phyloP scores from a whole-genome alignment of 768 basidiomycete genomes.

The Agrocybe pediades region DNA sequence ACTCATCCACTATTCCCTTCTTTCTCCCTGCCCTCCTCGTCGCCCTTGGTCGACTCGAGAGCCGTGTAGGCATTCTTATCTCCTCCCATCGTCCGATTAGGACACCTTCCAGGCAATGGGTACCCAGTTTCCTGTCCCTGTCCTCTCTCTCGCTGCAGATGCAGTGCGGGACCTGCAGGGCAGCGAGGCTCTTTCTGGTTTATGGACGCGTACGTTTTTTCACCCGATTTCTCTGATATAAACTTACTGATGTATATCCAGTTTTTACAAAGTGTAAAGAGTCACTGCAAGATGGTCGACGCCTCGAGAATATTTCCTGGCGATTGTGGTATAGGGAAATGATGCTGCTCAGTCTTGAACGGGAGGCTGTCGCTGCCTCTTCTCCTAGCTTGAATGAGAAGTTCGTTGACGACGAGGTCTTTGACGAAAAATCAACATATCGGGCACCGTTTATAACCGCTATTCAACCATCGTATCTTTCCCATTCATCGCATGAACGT shows the following conservation, averaged over 20 bases:
- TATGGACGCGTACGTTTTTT: conserved; percentile 64
- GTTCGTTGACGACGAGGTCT: neutral
- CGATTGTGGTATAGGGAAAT: conserved; percentile 78
- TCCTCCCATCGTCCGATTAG: conserved; percentile 1
- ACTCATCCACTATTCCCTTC: neutral
- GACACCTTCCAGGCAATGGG: conserved; percentile 6
- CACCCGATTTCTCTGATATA: neutral
- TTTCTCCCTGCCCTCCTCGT: neutral
- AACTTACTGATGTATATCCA: conserved; percentile 25
- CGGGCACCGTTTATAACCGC: neutral
- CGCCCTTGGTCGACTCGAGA: neutral
- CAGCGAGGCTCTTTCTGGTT: conserved; percentile 61
- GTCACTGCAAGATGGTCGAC: conserved; percentile 74
- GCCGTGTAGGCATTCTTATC: too few relatives aligned
- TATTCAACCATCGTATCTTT: conserved; percentile 1
- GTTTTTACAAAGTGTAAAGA: conserved; percentile 87
- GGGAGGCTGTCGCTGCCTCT: conserved; percentile 7
- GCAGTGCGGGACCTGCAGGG: conserved; percentile 70
- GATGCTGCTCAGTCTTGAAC: conserved; percentile 33
- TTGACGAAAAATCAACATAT: conserved; percentile 8
- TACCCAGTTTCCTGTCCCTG: conserved; percentile 54
- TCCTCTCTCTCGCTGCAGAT: conserved; percentile 67
- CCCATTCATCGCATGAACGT: neutral
- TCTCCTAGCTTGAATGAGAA: conserved; percentile 1
- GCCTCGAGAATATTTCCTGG: conserved; percentile 90